Evolutionary conservation across 2,329 filamentous ascomycete species (phyloP).

Genomic region (Geosmithia morbida): DNA sequence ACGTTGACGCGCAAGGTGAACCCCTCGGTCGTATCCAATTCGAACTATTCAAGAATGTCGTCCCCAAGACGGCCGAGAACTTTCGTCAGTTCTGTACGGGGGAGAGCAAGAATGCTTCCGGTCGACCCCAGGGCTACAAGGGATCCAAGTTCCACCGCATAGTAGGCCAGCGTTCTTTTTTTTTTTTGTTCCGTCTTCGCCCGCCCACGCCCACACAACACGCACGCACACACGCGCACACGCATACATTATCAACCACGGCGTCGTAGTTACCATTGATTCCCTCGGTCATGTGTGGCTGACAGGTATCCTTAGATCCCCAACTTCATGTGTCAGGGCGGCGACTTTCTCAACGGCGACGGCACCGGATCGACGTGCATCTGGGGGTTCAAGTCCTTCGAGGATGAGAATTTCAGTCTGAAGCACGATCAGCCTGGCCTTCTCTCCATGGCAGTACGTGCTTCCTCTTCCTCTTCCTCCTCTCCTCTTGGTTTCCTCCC

Average conservation of each 20-base stretch:
- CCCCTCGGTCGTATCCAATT: slow-evolving; percentile 78
- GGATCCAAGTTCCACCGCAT: slow-evolving; percentile 88
- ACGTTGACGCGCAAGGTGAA: slow-evolving; percentile 43
- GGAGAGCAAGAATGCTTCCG: slow-evolving; percentile 66
- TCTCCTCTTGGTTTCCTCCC: background rate
- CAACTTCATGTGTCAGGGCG: slow-evolving; percentile 95
- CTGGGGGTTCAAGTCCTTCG: slow-evolving; percentile 72
- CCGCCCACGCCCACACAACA: too few species aligned
- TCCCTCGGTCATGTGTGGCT: too few species aligned
- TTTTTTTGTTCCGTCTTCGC: background rate
- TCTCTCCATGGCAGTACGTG: slow-evolving; percentile 79
- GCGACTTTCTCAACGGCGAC: slow-evolving; percentile 88
- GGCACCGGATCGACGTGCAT: slow-evolving; percentile 81
- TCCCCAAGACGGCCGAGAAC: slow-evolving; percentile 86
- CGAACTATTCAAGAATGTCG: slow-evolving; percentile 74
- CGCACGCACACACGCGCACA: too few species aligned
- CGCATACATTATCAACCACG: too few species aligned
- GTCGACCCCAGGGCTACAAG: slow-evolving; percentile 84
- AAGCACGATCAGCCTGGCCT: slow-evolving; percentile 71
- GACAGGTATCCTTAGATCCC: slow-evolving; percentile 48
- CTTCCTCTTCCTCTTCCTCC: background rate
- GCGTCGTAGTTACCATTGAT: too few species aligned
- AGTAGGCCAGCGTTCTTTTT: slow-evolving; percentile 34
- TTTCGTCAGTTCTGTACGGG: slow-evolving; percentile 96
- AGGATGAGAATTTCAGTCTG: slow-evolving; percentile 77